Evolutionary conservation across 2,329 filamentous ascomycete species (phyloP), one percentile per base, ranked within the genome.

Genomic region (Pezicula radicicola): DNA sequence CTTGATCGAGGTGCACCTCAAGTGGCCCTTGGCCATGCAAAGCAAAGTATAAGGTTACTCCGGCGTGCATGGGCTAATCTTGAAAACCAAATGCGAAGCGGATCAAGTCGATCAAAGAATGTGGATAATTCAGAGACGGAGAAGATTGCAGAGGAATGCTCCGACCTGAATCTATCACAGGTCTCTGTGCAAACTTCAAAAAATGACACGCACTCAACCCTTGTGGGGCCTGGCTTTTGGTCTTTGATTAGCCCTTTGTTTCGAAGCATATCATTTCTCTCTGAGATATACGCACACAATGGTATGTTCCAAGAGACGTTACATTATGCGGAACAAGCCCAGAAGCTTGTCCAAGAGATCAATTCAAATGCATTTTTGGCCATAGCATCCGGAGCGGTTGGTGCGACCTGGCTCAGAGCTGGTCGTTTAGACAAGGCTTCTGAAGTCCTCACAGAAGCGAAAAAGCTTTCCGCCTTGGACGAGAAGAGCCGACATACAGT

Each of bases 291-390:
- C 60, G 84, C 88, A 1, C 87, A 96, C 58, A 81, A 94, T 56
- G 94, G 94, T 27, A 81, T 96, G 70, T 90, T 91, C 57, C 85
- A 90, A 54, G 93, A 97, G 67, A 93, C 93, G 2, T 73, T 93
- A 1, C 94, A 92, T 66, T 95, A 96, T 60, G 86, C 88, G 1
- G 88, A 97, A 60, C 88, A 94, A 61, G 91, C 91, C 0, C 76
- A 87, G 49, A 90, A 88, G 62, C 81, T 96, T 54, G 89, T 89
- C 18, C 58, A 63, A 33, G 53, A 60, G 18, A 54, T 62, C 9
- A 53, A 59, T 18, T 65, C 64, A 27, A 55, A 64, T 37, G 48
- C 49, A 3, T 80, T 81, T 60, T 69, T 74, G 40, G 77, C 80
- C 0, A 76, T 82, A 55, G 77, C 78, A 7, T 74, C 77, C 3